Evolutionary conservation across 1,284 basidiomycete genomes (phyloP).

Genomic region (Trametes hirsuta): DNA sequence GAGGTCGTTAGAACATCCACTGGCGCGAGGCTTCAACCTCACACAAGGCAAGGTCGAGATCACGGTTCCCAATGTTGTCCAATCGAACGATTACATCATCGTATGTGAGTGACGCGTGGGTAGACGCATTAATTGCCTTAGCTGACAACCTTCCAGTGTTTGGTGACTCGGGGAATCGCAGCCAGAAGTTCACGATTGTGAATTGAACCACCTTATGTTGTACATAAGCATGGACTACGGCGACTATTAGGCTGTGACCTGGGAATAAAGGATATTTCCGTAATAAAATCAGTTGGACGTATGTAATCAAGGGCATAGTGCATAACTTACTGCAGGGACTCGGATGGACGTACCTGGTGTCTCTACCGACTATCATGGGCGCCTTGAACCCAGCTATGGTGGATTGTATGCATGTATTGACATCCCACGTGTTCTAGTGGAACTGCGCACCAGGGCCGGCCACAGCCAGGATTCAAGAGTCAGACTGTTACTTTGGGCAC

Average conservation of each 20-base stretch:
- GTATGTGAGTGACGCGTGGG: conserved; percentile 35
- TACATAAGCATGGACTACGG: neutral
- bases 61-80: conserved; percentile 39
- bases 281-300: too few relatives aligned
- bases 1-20: conserved; percentile 39
- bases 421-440: too few relatives aligned
- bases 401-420: too few relatives aligned
- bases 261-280: too few relatives aligned
- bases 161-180: conserved; percentile 48
- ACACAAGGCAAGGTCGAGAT: conserved; percentile 38
- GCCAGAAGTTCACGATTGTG: conserved; percentile 41
- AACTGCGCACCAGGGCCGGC: too few relatives aligned
- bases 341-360: too few relatives aligned
- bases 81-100: conserved; percentile 37
- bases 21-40: conserved; percentile 46
- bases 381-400: too few relatives aligned
- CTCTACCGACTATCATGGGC: too few relatives aligned
- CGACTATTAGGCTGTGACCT: too few relatives aligned
- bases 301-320: too few relatives aligned
- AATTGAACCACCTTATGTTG: neutral
- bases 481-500: neutral
- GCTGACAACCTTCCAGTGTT: conserved; percentile 35
- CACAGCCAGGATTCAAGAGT: too few relatives aligned
- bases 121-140: neutral
- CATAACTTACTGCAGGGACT: too few relatives aligned